A percentile compares a stretch with the other conserved stretches of the same genome.
Evolutionary conservation across 2,329 filamentous ascomycete species (phyloP).

Genomic region (Rhytidhysteron rufulum): DNA sequence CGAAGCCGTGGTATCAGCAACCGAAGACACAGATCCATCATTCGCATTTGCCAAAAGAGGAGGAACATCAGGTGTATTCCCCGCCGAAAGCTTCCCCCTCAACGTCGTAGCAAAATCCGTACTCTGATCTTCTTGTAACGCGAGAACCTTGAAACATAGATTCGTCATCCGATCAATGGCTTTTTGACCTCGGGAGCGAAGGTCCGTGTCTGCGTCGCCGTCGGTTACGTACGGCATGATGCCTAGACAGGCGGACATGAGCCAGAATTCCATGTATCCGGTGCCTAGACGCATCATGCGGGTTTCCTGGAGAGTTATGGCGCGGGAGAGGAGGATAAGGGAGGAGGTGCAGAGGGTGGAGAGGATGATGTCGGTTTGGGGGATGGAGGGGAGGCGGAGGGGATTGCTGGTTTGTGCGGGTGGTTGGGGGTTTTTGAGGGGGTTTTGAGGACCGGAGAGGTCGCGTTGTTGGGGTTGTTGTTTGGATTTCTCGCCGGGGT

Average conservation of each 20-base stretch:
- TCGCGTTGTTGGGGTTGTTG: slow-evolving; percentile 1
- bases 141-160: slow-evolving; percentile 25
- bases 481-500: slow-evolving; percentile 1
- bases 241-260: slow-evolving; percentile 25
- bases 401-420: slow-evolving; percentile 5
- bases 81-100: slow-evolving; percentile 9
- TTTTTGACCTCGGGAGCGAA: slow-evolving; percentile 18
- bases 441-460: slow-evolving; percentile 3
- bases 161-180: slow-evolving; percentile 24
- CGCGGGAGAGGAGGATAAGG: slow-evolving; percentile 26
- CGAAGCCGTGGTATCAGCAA: not conserved
- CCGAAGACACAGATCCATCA: not conserved
- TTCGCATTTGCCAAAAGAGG: slow-evolving; percentile 2
- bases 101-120: slow-evolving; percentile 19
- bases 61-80: slow-evolving; percentile 5
- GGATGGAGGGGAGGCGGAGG: slow-evolving; percentile 3
- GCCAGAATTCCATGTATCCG: slow-evolving; percentile 34
- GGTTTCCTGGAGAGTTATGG: slow-evolving; percentile 24
- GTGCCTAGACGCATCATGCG: slow-evolving; percentile 34
- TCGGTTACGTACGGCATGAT: slow-evolving; percentile 21
- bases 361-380: slow-evolving; percentile 20
- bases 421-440: slow-evolving; percentile 2
- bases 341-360: slow-evolving; percentile 22
- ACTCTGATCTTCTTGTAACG: slow-evolving; percentile 25
- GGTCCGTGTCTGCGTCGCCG: slow-evolving; percentile 5